A percentile compares a stretch with the other conserved stretches of the same genome.
Conservation (phyloP, 768 basidiomycete species). For the Leccinum subgranulosum region DNA sequence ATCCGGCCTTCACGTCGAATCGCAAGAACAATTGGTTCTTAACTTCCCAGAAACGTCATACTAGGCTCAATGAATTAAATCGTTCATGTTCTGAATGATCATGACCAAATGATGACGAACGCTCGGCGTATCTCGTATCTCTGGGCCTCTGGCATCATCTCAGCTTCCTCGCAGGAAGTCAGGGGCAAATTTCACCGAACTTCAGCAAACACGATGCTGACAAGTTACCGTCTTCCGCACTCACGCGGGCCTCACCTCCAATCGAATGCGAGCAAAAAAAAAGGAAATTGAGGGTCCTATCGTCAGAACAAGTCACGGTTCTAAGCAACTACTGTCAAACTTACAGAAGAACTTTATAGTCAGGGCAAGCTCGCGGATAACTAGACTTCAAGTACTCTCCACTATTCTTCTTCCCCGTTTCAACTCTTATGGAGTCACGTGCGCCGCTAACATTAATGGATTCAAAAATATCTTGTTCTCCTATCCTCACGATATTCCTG, state of each 20-base stretch:
- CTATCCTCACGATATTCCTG: neutral
- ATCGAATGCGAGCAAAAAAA: too few species aligned
- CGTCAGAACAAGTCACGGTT: neutral
- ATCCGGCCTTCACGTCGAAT: neutral
- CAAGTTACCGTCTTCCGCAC: neutral
- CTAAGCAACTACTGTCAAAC: neutral
- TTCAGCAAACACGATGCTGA: neutral
- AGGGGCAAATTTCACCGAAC: neutral
- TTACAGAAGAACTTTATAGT: neutral
- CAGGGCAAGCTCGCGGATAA: neutral
- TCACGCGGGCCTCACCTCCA: neutral
- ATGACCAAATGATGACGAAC: neutral
- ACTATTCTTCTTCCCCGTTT: neutral
- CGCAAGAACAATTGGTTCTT: neutral
- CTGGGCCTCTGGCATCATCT: neutral
- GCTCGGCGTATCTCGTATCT: neutral
- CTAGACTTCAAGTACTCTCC: neutral
- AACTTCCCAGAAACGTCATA: neutral
- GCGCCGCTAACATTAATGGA: neutral
- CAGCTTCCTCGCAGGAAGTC: neutral
- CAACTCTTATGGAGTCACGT: neutral
- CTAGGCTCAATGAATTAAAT: neutral
- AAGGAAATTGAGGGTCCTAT: too few species aligned
- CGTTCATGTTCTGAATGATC: neutral
- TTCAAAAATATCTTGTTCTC: neutral